phyloP scores from a whole-genome alignment of 495 filamentous ascomycete genomes.

The Achaetomiella virescens region DNA sequence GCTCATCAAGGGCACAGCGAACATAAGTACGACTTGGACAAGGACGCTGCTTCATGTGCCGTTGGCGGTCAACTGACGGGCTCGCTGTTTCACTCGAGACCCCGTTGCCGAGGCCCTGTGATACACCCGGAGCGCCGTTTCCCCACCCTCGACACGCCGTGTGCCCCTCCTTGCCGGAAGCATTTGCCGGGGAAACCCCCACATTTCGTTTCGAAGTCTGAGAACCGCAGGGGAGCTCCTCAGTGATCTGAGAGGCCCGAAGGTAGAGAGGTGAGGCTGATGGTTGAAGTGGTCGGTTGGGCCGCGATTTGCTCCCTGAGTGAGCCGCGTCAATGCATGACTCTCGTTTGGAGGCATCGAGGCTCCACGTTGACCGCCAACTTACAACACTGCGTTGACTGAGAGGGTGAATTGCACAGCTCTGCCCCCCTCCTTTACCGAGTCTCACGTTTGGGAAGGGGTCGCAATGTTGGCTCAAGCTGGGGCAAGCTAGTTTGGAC shows the following conservation, averaged over 20 bases:
- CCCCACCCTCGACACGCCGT: background rate
- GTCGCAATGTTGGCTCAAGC: background rate
- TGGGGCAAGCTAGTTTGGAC: background rate
- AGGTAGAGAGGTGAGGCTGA: no score
- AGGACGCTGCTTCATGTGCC: background rate
- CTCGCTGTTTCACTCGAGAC: background rate
- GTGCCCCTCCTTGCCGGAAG: background rate
- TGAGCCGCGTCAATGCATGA: background rate
- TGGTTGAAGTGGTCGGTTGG: no score
- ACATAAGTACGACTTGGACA: background rate
- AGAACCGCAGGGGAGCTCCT: background rate
- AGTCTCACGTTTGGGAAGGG: background rate
- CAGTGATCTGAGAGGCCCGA: background rate
- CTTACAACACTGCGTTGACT: background rate
- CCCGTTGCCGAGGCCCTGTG: background rate
- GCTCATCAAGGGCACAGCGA: background rate
- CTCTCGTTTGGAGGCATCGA: background rate
- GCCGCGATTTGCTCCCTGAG: no score
- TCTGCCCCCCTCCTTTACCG: background rate
- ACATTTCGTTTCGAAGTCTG: background rate
- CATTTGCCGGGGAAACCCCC: background rate
- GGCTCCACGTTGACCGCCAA: slow-evolving; percentile 4
- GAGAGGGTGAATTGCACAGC: background rate
- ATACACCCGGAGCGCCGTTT: background rate
- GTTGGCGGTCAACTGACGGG: slow-evolving; percentile 6